Evolutionary conservation across 2,329 filamentous ascomycete genomes (phyloP).

Genomic region (Colletotrichum trifolii): DNA sequence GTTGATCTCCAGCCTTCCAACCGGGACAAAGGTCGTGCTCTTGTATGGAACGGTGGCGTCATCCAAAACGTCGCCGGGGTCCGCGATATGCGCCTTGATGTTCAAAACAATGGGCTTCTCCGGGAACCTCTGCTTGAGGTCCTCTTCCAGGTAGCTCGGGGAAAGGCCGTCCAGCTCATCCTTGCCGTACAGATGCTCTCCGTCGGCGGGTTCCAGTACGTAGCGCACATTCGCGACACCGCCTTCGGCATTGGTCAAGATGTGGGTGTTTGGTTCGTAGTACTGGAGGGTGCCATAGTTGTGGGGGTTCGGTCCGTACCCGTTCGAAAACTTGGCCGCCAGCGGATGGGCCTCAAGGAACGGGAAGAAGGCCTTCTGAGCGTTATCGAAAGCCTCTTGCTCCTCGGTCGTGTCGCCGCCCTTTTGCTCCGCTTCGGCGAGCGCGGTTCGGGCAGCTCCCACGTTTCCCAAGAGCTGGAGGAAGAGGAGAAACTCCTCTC

Average conservation of each 20-base stretch:
- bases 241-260: constrained; percentile 14
- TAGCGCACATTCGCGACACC: constrained; percentile 11
- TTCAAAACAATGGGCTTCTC: constrained; percentile 11
- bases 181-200: not conserved
- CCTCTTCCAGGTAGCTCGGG: constrained; percentile 18
- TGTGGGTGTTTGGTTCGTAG: constrained; percentile 12
- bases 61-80: constrained; percentile 25
- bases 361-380: not conserved
- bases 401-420: constrained; percentile 1
- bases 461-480: constrained; percentile 6
- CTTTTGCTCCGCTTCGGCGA: not conserved
- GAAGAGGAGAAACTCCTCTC: constrained; percentile 13
- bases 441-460: not conserved
- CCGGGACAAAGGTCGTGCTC: constrained; percentile 29
- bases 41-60: constrained; percentile 35
- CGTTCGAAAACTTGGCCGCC: not conserved
- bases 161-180: not conserved
- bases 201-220: constrained; percentile 1
- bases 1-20: constrained; percentile 29
- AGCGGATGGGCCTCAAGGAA: constrained; percentile 4
- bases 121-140: constrained; percentile 10
- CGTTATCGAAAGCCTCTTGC: not conserved
- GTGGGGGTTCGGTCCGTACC: constrained; percentile 6
- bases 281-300: constrained; percentile 13
- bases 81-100: constrained; percentile 12